A percentile compares a stretch with the other conserved stretches of the same genome.
phyloP scores from a whole-genome alignment of 73 alveolate genomes.

The Stentor coeruleus region DNA sequence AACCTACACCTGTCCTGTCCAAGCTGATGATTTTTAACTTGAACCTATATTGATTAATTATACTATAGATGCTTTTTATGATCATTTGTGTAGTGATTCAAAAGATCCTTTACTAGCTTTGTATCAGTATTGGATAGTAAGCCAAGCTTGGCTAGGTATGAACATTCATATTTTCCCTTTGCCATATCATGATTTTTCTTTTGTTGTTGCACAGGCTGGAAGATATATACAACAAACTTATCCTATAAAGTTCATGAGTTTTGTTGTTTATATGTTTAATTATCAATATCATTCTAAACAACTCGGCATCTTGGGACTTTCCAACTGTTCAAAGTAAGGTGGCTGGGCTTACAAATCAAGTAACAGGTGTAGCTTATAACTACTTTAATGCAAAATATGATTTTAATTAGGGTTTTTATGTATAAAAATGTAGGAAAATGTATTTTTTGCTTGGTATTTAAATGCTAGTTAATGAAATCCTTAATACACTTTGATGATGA shows the following conservation, averaged over 20 bases:
- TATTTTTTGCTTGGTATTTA: too few species aligned
- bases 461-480: not conserved
- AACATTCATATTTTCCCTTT: not conserved
- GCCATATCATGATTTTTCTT: slow-evolving; percentile 9
- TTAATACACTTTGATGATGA: not conserved
- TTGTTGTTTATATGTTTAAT: not conserved
- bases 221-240: slow-evolving; percentile 19
- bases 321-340: not conserved
- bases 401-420: too few species aligned
- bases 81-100: slow-evolving; percentile 17
- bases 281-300: not conserved
- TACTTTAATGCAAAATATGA: too few species aligned
- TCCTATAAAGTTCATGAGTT: not conserved
- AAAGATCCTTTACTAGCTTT: not conserved
- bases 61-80: not conserved
- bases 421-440: too few species aligned
- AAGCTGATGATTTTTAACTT: not conserved
- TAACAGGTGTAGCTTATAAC: slow-evolving; percentile 13
- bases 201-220: not conserved
- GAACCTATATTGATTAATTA: not conserved
- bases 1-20: not conserved
- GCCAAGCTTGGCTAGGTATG: slow-evolving; percentile 5
- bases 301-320: not conserved
- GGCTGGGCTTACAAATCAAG: not conserved
- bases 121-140: not conserved